Evolutionary conservation across 1,139 yeast genomes (phyloP).

Genomic region (Taiozyma onychis): DNA sequence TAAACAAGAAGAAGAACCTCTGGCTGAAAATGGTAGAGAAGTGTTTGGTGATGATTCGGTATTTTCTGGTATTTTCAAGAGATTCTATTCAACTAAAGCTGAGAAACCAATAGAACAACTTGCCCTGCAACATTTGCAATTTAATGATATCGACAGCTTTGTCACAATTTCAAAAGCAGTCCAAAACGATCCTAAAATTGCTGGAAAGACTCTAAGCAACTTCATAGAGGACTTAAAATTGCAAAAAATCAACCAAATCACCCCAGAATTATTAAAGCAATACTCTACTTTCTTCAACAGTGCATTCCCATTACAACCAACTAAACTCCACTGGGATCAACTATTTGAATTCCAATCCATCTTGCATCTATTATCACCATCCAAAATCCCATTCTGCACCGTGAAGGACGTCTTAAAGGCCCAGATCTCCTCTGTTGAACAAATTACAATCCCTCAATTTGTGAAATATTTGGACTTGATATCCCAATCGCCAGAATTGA

Average conservation of each 20-base stretch:
- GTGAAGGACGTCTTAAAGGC: conserved; percentile 6
- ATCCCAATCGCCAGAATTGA: conserved; percentile 3
- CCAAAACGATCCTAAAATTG: conserved; percentile 2
- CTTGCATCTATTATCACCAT: conserved; percentile 35
- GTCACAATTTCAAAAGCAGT: conserved; percentile 5
- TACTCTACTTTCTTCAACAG: conserved; percentile 23
- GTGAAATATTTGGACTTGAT: conserved; percentile 4
- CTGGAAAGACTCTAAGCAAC: conserved; percentile 8
- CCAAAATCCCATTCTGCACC: conserved; percentile 24
- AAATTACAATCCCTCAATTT: conserved; percentile 10
- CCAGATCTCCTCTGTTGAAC: conserved; percentile 16
- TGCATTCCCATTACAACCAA: conserved; percentile 27
- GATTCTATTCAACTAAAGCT: conserved; percentile 31
- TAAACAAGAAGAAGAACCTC: conserved; percentile 1
- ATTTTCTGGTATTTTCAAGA: conserved; percentile 40
- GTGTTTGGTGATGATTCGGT: conserved; percentile 33
- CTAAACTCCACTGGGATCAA: conserved; percentile 29
- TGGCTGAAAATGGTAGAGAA: conserved; percentile 6
- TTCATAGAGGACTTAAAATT: conserved; percentile 12
- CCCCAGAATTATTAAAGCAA: conserved; percentile 7
- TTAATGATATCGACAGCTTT: conserved; percentile 9
- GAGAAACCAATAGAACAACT: conserved; percentile 4
- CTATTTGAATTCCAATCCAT: conserved; percentile 35
- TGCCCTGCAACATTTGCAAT: conserved; percentile 10
- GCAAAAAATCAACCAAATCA: conserved; percentile 19